A percentile compares a stretch with the other conserved stretches of the same genome.
phyloP scores from a whole-genome alignment of 371 early-diverging fungal species.

The Rhizopus arrhizus region DNA sequence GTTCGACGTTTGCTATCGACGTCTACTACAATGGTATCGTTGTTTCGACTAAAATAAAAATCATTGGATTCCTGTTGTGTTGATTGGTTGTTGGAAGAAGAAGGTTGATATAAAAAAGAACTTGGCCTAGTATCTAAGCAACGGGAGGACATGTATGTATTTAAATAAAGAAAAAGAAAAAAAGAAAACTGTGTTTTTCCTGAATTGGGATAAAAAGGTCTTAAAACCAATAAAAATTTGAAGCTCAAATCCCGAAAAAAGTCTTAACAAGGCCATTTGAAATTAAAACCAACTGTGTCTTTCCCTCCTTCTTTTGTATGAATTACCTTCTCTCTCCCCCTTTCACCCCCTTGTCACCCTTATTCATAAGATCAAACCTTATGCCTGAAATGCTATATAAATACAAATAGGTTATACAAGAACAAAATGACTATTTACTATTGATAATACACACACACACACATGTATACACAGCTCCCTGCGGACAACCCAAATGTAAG shows the following conservation, averaged over 20 bases:
- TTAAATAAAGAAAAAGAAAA: constrained; percentile 1
- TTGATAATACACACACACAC: too few species aligned
- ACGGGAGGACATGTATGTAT: constrained; percentile 19
- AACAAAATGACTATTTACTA: too few species aligned
- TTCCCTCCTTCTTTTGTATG: too few species aligned
- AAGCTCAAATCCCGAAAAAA: not conserved
- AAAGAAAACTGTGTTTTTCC: not conserved
- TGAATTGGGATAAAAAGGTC: not conserved
- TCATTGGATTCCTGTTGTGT: constrained; percentile 15
- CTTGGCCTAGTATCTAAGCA: constrained; percentile 16
- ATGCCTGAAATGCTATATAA: too few species aligned
- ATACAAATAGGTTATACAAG: too few species aligned
- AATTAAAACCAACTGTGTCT: too few species aligned
- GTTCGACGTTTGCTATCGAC: constrained; percentile 18
- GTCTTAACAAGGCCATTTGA: not conserved
- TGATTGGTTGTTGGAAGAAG: constrained; percentile 15
- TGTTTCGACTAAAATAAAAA: constrained; percentile 15
- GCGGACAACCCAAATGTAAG: too few species aligned
- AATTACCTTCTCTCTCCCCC: not conserved
- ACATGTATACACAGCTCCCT: too few species aligned
- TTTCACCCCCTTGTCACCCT: not conserved
- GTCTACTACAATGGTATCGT: constrained; percentile 13
- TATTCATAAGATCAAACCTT: too few species aligned
- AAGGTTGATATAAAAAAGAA: constrained; percentile 24
- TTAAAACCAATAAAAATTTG: not conserved